Percentiles rank a stretch among this genome's conserved stretches.
These are phyloP conservation scores for Sordariomycetes sp. DNA, from an alignment of 2,329 filamentous ascomycete species.

Conservation along the genomic window DNA sequence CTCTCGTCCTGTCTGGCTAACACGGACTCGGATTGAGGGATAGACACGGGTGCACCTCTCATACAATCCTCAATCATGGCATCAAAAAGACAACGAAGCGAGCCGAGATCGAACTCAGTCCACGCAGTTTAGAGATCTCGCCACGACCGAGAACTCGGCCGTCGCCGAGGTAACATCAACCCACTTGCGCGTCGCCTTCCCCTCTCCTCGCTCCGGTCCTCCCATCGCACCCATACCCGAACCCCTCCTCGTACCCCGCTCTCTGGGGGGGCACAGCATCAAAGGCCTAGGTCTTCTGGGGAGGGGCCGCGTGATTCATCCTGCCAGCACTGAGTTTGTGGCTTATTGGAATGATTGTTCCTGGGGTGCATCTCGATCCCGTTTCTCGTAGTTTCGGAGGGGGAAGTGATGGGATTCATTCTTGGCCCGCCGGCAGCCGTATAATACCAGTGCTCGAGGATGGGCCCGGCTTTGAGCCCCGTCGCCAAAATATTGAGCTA, in stretches of 20 bases:
- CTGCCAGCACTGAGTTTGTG: neutral
- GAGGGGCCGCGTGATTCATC: neutral
- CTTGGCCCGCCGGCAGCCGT: neutral
- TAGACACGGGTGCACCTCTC: too few relatives aligned
- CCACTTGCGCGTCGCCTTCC: neutral
- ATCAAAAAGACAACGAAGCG: too few relatives aligned
- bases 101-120: too few relatives aligned
- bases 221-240: neutral
- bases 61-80: too few relatives aligned
- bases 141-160: neutral
- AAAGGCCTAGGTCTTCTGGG: neutral
- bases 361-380: neutral
- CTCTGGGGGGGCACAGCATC: neutral
- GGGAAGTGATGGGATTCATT: neutral
- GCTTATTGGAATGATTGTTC: neutral
- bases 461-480: neutral
- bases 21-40: too few relatives aligned
- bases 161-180: neutral
- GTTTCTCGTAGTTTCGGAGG: neutral
- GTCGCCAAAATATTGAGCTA: neutral
- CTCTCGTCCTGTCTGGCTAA: too few relatives aligned
- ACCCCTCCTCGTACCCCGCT: neutral
- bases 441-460: too few relatives aligned
- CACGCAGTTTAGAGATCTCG: too few relatives aligned
- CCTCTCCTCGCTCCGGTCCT: neutral